Evolutionary conservation across 768 basidiomycete species (phyloP).

Genomic region (Boletus sp.): DNA sequence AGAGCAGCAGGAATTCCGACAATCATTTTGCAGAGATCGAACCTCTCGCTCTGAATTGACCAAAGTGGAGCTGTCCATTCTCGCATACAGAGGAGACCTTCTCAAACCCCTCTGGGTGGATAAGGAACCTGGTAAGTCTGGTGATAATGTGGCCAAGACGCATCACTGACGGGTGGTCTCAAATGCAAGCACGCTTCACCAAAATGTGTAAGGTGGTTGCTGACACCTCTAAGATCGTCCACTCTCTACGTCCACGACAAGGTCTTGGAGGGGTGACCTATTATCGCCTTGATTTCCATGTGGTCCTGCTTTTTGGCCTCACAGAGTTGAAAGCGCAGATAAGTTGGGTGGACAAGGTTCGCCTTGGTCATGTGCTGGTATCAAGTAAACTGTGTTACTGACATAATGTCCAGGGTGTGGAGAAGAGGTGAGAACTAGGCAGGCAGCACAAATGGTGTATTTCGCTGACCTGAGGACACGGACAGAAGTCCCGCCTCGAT

Average conservation of each 20-base stretch:
- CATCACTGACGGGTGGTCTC: not conserved
- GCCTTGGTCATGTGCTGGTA: not conserved
- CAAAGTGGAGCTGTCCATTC: not conserved
- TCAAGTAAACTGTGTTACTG: not conserved
- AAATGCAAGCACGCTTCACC: constrained; percentile 3
- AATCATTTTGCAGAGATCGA: not conserved
- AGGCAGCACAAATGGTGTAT: not conserved
- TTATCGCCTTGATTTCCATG: constrained; percentile 25
- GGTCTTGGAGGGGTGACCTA: not conserved
- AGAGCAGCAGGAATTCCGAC: constrained; percentile 20
- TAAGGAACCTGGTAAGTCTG: constrained; percentile 7
- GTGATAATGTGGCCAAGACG: too few relatives aligned
- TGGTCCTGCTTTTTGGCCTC: constrained; percentile 40
- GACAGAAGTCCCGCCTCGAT: constrained; percentile 2
- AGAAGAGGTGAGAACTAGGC: not conserved
- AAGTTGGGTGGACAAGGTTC: constrained; percentile 35
- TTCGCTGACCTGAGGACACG: not conserved
- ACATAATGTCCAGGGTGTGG: constrained; percentile 11
- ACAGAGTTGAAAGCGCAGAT: constrained; percentile 47
- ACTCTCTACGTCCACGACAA: not conserved
- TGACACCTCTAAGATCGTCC: constrained; percentile 4
- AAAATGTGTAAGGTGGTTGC: constrained; percentile 12
- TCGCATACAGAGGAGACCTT: constrained; percentile 16
- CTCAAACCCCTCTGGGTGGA: constrained; percentile 11
- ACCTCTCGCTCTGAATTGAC: not conserved